Percentiles rank a stretch among this genome's conserved stretches.
These are phyloP conservation scores for Starmera quercuum DNA, from an alignment of 805 yeast genomes.

Conservation along the genomic window DNA sequence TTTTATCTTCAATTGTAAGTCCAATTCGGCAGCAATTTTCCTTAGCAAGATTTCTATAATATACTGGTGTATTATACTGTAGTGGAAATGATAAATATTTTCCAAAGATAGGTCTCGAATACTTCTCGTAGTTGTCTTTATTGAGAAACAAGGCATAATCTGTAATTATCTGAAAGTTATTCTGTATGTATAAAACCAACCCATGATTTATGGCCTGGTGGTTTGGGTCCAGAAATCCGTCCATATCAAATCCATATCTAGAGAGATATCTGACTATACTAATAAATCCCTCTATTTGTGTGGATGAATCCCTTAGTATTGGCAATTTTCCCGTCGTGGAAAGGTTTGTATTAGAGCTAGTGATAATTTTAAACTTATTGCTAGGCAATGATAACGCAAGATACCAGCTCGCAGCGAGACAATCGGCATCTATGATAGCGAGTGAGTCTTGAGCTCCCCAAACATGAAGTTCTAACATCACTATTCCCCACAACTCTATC, in stretches of 20 bases:
- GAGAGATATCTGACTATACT: conserved; percentile 28
- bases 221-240: conserved; percentile 10
- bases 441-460: conserved; percentile 40
- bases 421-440: conserved; percentile 44
- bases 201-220: conserved; percentile 36
- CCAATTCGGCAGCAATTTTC: conserved; percentile 25
- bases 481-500: too few species aligned
- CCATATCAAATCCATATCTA: conserved; percentile 5
- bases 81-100: conserved; percentile 59
- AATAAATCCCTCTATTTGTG: conserved; percentile 32
- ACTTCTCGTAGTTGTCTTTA: conserved; percentile 49
- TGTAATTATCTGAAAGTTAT: conserved; percentile 38
- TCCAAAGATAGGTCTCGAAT: conserved; percentile 47
- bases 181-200: conserved; percentile 31
- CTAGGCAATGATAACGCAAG: conserved; percentile 19
- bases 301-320: conserved; percentile 21
- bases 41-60: conserved; percentile 27
- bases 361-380: conserved; percentile 29
- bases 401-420: conserved; percentile 39
- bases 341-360: conserved; percentile 51
- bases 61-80: conserved; percentile 63
- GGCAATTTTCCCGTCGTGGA: conserved; percentile 48
- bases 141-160: conserved; percentile 52
- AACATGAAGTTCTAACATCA: conserved; percentile 31
- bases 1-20: conserved; percentile 22